Evolutionary conservation across 192 early-diverging fungal genomes (phyloP).

Genomic region (Coemansia sp.): DNA sequence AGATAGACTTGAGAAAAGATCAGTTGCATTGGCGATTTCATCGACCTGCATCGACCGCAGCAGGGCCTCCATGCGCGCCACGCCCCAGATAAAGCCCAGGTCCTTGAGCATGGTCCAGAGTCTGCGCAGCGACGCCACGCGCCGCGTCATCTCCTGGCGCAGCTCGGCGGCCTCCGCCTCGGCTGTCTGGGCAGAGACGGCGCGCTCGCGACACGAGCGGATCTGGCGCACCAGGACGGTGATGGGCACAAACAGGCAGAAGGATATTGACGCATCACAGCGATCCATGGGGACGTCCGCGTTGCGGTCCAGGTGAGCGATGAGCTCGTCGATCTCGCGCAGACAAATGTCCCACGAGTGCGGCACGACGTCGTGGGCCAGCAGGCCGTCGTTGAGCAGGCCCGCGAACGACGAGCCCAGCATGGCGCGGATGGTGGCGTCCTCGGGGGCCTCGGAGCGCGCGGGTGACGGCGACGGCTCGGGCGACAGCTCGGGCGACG

Average conservation of each 20-base stretch:
- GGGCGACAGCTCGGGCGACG: neutral
- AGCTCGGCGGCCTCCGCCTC: neutral
- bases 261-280: conserved; percentile 35
- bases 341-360: conserved; percentile 46
- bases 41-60: conserved; percentile 49
- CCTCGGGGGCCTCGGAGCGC: conserved; percentile 24
- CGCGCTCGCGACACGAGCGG: conserved; percentile 23
- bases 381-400: conserved; percentile 41
- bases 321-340: conserved; percentile 23
- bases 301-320: conserved; percentile 41
- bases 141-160: conserved; percentile 9
- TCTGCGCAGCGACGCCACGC: conserved; percentile 21
- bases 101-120: conserved; percentile 47
- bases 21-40: conserved; percentile 40
- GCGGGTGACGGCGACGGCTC: conserved; percentile 7
- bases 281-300: conserved; percentile 47
- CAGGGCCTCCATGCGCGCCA: conserved; percentile 37
- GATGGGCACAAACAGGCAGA: conserved; percentile 40
- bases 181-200: neutral
- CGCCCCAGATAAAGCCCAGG: conserved; percentile 39
- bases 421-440: conserved; percentile 33
- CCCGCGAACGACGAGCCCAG: conserved; percentile 34
- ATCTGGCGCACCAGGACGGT: conserved; percentile 46
- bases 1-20: conserved; percentile 26
- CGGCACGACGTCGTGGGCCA: conserved; percentile 39